These are phyloP conservation scores for Lophiostoma macrostomum DNA, from an alignment of 495 filamentous ascomycete species.

Conservation along the genomic window DNA sequence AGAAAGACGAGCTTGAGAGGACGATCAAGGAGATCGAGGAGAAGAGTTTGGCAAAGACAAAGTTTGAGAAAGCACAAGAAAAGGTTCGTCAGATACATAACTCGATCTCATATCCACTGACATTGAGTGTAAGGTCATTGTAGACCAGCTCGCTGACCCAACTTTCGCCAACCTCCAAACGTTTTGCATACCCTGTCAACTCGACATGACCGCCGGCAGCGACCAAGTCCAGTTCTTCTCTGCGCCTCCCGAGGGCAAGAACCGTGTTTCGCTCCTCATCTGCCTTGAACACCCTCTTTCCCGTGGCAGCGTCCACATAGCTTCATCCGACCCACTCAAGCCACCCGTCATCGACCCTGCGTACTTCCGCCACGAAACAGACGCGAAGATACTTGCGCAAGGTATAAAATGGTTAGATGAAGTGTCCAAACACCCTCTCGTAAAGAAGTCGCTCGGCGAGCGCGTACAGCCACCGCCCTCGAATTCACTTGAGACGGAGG, in stretches of 20 bases:
- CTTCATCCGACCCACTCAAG: slow-evolving; percentile 53
- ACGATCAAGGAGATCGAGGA: slow-evolving; percentile 32
- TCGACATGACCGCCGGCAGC: slow-evolving; percentile 24
- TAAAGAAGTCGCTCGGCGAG: slow-evolving; percentile 30
- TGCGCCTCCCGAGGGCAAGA: neutral
- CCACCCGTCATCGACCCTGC: slow-evolving; percentile 56
- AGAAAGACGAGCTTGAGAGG: slow-evolving; percentile 25
- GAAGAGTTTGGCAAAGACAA: slow-evolving; percentile 32
- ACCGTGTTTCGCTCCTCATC: slow-evolving; percentile 37
- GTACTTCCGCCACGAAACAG: slow-evolving; percentile 43
- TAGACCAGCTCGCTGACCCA: neutral
- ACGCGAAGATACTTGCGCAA: neutral
- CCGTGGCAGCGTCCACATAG: slow-evolving; percentile 53
- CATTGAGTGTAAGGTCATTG: neutral
- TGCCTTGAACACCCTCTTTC: slow-evolving; percentile 38
- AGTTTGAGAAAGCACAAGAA: slow-evolving; percentile 37
- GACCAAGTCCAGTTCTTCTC: slow-evolving; percentile 18
- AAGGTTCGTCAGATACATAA: slow-evolving; percentile 2
- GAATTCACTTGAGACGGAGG: slow-evolving; percentile 25
- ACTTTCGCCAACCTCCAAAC: slow-evolving; percentile 2
- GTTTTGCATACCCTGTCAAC: slow-evolving; percentile 4
- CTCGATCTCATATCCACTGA: neutral
- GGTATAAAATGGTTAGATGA: slow-evolving; percentile 29
- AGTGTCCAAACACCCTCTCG: slow-evolving; percentile 24
- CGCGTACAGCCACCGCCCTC: slow-evolving; percentile 19